Evolutionary conservation across 345 rosid genomes (phyloP), one percentile per base, ranked within the genome.

Genomic region (Acer negundo): DNA sequence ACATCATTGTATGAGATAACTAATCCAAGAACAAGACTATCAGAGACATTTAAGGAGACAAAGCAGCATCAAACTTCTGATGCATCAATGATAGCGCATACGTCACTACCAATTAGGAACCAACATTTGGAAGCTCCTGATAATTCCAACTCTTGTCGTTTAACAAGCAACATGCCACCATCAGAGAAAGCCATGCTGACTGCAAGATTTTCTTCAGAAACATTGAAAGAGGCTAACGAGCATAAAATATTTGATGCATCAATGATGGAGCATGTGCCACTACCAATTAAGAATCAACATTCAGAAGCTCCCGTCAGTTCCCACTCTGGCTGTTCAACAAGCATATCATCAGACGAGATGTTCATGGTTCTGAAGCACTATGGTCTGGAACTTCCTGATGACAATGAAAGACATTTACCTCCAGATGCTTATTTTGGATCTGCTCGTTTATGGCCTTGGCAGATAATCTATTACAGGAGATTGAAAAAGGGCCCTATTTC

Each of bases 401-500:
- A 82, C 70, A 79, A 63, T 74, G 72, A 72, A 73, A 85, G 55
- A 80, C 74, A 78, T 70, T 70, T 82, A 24, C 47, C 81, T 17
- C 77, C 66, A 4, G 85, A 82, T 24, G 77, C 68, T 44, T 87
- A 82, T 78, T 87, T 85, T 75, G 87, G 87, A 69, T 82, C 82
- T 80, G 79, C 86, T 75, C 80, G 87, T 75, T 61, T 85, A 77
- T 87, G 90, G 88, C 90, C 87, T 2, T 87, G 89, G 87, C 85
- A 85, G 64, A 71, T 84, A 28, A 64, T 87, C 38, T 77, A 77
- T 63, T 80, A 80, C 65, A 84, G 90, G 79, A 86, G 89, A 75
- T 84, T 84, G 85, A 89, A 87, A 77, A 86, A 85, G 74, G 87
- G 90, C 65, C 84, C 83, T 64, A 82, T 85, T 67, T 83, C 89